Evolutionary conservation across 2,329 filamentous ascomycete genomes (phyloP).

Genomic region (Phialophora expanda): DNA sequence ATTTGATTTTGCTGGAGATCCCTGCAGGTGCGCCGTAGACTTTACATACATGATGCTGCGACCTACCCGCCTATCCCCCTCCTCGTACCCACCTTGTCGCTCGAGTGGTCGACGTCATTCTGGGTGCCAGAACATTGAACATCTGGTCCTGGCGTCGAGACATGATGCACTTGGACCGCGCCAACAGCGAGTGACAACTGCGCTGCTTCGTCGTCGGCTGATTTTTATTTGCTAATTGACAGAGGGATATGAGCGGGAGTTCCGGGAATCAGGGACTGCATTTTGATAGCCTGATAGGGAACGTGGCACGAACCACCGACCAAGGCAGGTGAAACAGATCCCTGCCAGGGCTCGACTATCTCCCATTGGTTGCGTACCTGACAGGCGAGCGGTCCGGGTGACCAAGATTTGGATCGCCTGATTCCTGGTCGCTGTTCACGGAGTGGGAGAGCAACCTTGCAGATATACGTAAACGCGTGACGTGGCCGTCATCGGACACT

Average conservation of each 20-base stretch:
- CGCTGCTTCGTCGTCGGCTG: conserved; percentile 27
- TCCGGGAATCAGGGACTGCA: conserved; percentile 3
- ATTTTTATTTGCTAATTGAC: conserved; percentile 22
- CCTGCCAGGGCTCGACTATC: conserved; percentile 9
- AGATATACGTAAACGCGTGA: conserved; percentile 23
- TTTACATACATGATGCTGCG: conserved; percentile 7
- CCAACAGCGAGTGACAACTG: conserved; percentile 18
- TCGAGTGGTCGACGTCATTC: conserved; percentile 17
- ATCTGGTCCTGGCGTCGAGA: conserved; percentile 7
- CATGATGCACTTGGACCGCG: conserved; percentile 1
- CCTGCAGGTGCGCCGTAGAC: neutral
- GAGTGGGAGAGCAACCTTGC: neutral
- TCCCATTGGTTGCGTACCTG: conserved; percentile 29
- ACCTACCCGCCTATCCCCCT: neutral
- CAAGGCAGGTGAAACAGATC: conserved; percentile 19
- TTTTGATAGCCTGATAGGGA: conserved; percentile 5
- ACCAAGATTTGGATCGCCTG: conserved; percentile 27
- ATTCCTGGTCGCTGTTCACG: conserved; percentile 14
- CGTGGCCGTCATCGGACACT: conserved; percentile 25
- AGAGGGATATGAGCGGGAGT: neutral
- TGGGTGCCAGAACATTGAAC: neutral
- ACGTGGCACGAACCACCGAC: conserved; percentile 32
- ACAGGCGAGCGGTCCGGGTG: conserved; percentile 10
- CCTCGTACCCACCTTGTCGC: neutral
- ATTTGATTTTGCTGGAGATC: conserved; percentile 10